These are phyloP conservation scores for Diplodia intermedia DNA, from an alignment of 2,329 filamentous ascomycete species.

Conservation along the genomic window DNA sequence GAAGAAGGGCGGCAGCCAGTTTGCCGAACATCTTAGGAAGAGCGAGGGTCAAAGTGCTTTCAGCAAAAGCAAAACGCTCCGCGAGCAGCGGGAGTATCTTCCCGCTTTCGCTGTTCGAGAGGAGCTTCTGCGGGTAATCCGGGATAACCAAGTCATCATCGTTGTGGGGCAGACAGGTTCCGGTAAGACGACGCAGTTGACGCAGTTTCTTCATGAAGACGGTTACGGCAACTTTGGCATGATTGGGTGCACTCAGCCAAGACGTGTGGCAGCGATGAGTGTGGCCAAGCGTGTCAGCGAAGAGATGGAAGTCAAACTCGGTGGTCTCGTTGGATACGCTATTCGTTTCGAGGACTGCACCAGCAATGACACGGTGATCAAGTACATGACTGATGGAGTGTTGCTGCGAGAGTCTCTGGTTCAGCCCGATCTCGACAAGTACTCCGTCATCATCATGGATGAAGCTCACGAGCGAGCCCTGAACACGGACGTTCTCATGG, in stretches of 20 bases:
- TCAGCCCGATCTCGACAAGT: conserved; percentile 90
- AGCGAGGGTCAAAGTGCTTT: conserved; percentile 84
- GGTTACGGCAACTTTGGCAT: conserved; percentile 87
- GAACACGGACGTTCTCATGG: conserved; percentile 97
- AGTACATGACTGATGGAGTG: conserved; percentile 99
- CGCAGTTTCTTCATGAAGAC: conserved; percentile 94
- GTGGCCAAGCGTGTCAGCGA: conserved; percentile 97
- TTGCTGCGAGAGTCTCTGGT: conserved; percentile 90
- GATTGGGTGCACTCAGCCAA: conserved; percentile 95
- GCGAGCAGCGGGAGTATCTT: conserved; percentile 90
- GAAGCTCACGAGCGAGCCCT: conserved; percentile 96
- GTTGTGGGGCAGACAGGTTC: conserved; percentile 97
- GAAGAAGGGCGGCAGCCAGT: conserved; percentile 73
- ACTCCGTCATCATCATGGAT: conserved; percentile 99
- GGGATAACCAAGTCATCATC: conserved; percentile 96
- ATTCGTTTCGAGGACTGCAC: conserved; percentile 99
- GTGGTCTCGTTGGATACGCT: conserved; percentile 88
- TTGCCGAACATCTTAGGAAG: conserved; percentile 88
- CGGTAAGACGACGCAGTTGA: conserved; percentile 96
- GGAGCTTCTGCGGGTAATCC: conserved; percentile 86
- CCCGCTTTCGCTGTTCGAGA: conserved; percentile 97
- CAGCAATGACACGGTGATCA: conserved; percentile 92
- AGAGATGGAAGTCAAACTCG: conserved; percentile 94
- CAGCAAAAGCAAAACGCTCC: conserved; percentile 87
- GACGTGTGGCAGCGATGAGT: conserved; percentile 97